Evolutionary conservation across 2,329 filamentous ascomycete species (phyloP), one percentile per base, ranked within the genome.

Genomic region (Emydomyces testavorans): DNA sequence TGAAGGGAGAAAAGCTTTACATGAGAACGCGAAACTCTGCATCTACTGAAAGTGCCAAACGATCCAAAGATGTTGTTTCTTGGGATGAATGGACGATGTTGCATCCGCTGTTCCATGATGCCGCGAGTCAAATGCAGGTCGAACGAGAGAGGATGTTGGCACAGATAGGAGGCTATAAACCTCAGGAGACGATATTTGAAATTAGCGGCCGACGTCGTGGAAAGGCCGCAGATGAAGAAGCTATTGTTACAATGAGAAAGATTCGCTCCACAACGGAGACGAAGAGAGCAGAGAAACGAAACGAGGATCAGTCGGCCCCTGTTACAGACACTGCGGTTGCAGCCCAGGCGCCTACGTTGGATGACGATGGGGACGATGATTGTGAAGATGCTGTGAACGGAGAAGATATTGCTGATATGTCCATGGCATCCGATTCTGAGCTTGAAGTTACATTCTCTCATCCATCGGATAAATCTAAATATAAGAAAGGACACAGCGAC

Each of bases 171-270:
- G 83, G 83, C 1, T 98, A 92, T 69, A 79, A 86, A 57, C 92
- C 93, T 0, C 75, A 82, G 36, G 92, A 98, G 66, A 96, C 90
- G 0, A 86, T 98, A n/a, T 98, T 98, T 57, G 92, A 98, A 65
- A 82, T 95, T 53, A 84, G 85, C 54, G 85, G 85, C 5, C 79
- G 82, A 56, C 77, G 81, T 52, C 83, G 80, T 32, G 82, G 84
- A 54, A 73, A 75, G 83, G 60, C 77, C 82, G 59, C 77, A 77
- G 62, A 82, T 75, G 62, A 87, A 83, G 51, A 82, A 75, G 46
- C 80, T 73, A 38, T 79, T 69, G 62, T 75, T 37, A 68, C 65
- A 6, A 71, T 72, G 51, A 65, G 67, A 46, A 62, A 66, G 37
- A 62, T 71, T 18, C 66, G 69, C 16, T 65, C 57, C 4, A 63